phyloP scores from a whole-genome alignment of 2,329 filamentous ascomycete species.

The Bipolaris cookei region DNA sequence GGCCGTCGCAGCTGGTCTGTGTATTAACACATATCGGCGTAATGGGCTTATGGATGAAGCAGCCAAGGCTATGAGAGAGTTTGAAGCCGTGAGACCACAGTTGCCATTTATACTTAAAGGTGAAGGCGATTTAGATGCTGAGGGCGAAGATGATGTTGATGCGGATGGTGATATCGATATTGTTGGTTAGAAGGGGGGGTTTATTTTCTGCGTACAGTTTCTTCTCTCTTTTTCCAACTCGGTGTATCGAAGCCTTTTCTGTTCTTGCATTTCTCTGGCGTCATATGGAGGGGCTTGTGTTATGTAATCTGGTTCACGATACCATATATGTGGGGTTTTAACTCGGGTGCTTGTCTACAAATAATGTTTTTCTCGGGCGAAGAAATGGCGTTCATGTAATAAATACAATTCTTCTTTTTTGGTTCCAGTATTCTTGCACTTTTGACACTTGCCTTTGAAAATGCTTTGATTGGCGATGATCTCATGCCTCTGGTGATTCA shows the following conservation, averaged over 20 bases:
- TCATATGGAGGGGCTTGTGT: not conserved
- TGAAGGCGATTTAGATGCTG: conserved; percentile 28
- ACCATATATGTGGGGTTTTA: not conserved
- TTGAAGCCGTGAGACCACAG: conserved; percentile 28
- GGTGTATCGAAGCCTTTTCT: not conserved
- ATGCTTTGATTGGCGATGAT: too few species aligned
- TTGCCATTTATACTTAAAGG: conserved; percentile 34
- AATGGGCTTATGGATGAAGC: conserved; percentile 40
- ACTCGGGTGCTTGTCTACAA: not conserved
- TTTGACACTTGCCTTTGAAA: too few species aligned
- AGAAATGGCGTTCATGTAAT: too few species aligned
- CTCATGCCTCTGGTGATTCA: too few species aligned
- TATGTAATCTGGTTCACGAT: conserved; percentile 2
- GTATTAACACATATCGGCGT: conserved; percentile 36
- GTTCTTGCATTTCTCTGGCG: not conserved
- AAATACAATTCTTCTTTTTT: too few species aligned
- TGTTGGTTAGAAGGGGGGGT: not conserved
- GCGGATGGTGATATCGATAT: conserved; percentile 1
- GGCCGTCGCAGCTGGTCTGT: conserved; percentile 42
- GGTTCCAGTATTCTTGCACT: too few species aligned
- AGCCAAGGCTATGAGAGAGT: conserved; percentile 24
- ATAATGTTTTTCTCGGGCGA: not conserved
- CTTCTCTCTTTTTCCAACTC: not conserved
- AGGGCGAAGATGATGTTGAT: conserved; percentile 26
- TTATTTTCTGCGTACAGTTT: not conserved